Evolutionary conservation across 495 filamentous ascomycete genomes (phyloP).

Genomic region (Hypoxylon intermedium): DNA sequence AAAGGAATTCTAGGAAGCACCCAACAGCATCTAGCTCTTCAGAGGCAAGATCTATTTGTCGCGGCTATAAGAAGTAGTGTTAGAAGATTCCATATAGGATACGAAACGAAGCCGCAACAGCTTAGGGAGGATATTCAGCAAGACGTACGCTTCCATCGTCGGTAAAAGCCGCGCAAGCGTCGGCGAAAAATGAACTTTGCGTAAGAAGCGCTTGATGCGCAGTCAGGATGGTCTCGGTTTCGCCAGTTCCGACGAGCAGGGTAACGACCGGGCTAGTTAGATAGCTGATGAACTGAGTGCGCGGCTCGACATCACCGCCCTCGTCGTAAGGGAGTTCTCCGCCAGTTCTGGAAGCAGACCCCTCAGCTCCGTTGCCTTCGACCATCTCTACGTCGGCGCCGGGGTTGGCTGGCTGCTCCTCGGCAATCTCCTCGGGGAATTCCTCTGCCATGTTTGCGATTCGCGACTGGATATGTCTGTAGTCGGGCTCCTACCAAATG

Average conservation of each 20-base stretch:
- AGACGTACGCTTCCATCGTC: slow-evolving; percentile 57
- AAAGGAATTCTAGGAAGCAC: slow-evolving; percentile 90
- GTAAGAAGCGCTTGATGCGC: slow-evolving; percentile 81
- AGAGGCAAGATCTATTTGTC: slow-evolving; percentile 69
- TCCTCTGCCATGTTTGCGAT: slow-evolving; percentile 48
- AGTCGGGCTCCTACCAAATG: background rate
- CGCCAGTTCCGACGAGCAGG: slow-evolving; percentile 71
- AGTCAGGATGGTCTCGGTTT: slow-evolving; percentile 66
- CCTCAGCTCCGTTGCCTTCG: slow-evolving; percentile 46
- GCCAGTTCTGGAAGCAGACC: slow-evolving; percentile 28
- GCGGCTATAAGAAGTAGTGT: slow-evolving; percentile 52
- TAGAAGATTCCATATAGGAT: background rate
- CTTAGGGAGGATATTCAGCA: background rate
- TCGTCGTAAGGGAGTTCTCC: slow-evolving; percentile 53
- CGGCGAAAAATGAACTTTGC: slow-evolving; percentile 76
- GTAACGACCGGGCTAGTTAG: slow-evolving; percentile 82
- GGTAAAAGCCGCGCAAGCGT: slow-evolving; percentile 63
- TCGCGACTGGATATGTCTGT: background rate
- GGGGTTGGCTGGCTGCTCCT: slow-evolving; percentile 47
- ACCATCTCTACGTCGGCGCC: slow-evolving; percentile 60
- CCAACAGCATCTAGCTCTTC: slow-evolving; percentile 83
- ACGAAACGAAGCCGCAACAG: background rate
- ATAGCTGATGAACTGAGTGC: slow-evolving; percentile 61
- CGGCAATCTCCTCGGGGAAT: slow-evolving; percentile 45
- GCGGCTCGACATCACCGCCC: slow-evolving; percentile 50